Evolutionary conservation across 2,329 filamentous ascomycete species (phyloP), one percentile per base, ranked within the genome.

Genomic region (Chrysosphaeria jannelii): DNA sequence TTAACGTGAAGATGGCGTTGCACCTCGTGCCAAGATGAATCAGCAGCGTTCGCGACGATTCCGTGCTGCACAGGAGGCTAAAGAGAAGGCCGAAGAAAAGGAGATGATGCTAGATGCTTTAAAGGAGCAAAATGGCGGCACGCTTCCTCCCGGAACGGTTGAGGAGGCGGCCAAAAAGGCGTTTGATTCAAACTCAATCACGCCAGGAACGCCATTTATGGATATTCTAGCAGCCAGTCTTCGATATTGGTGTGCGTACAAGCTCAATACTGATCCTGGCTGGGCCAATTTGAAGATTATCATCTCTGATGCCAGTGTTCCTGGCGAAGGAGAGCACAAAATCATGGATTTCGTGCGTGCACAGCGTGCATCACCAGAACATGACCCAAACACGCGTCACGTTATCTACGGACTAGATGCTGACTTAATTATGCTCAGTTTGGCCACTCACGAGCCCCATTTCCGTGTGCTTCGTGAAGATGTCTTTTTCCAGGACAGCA

Each of bases 321-420:
- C 85, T 25, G 85, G 85, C 39, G 85, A 97, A 48, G 85, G 85
- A 41, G 85, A 97, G 48, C 85, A 97, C 45, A 97, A 97, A 46
- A 93, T 97, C 39, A 97, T 97, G 85, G 68, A 85, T 34, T 97
- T 93, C 42, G 63, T 97, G 33, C 68, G 85, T 36, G 90, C 81
- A 18, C 88, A 97, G 45, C 66, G 85, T 36, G 63, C 71, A 23
- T 85, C 75, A 25, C 69, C 79, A 5, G 69, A 88, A 32, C 78
- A 97, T 43, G 69, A 97, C 38, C 85, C 85, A 13, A 93, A 97
- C 42, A 93, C 85, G 12, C 71, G 74, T 29, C 85, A 97, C 47
- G 88, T 97, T 36, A 91, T 97, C 30, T 97, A 97, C 40, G 85
- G 85, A 23, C 55, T 97, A 33, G 85, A 97, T 50, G 88, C 85